These are phyloP conservation scores for Spergularia marina DNA, from an alignment of 148 eudicot genomes.

Conservation along the genomic window DNA sequence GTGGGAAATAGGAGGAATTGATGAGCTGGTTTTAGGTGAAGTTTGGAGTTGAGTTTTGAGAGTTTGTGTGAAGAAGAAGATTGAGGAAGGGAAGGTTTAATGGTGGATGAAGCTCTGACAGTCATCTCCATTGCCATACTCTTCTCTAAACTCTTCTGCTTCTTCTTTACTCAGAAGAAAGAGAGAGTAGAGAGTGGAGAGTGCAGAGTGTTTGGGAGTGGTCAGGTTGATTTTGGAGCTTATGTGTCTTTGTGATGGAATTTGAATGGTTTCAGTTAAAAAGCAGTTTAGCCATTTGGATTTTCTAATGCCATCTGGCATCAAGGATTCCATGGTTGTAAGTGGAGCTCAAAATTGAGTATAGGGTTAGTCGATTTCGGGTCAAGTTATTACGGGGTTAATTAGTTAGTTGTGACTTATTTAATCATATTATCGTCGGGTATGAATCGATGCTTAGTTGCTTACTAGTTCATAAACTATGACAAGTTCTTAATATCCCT, in stretches of 20 bases:
- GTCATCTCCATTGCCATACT: conserved; percentile 46
- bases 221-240: conserved; percentile 6
- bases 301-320: conserved; percentile 5
- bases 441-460: too few relatives aligned
- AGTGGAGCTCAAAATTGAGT: too few relatives aligned
- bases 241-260: conserved; percentile 11
- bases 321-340: neutral
- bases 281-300: conserved; percentile 2
- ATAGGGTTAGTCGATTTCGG: too few relatives aligned
- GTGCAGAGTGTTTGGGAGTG: conserved; percentile 12
- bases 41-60: conserved; percentile 29
- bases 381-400: too few relatives aligned
- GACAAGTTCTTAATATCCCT: too few relatives aligned
- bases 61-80: conserved; percentile 39
- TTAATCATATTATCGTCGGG: too few relatives aligned
- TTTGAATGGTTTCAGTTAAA: conserved; percentile 22
- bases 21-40: conserved; percentile 27
- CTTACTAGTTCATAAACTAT: too few relatives aligned
- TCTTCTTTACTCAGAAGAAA: neutral
- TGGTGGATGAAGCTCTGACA: conserved; percentile 54
- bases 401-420: too few relatives aligned
- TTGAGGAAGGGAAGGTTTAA: conserved; percentile 39
- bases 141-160: neutral
- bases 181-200: neutral
- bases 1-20: conserved; percentile 37